A percentile compares a stretch with the other conserved stretches of the same genome.
These are phyloP conservation scores for Neurospora sp. DNA, from an alignment of 495 filamentous ascomycete genomes.

Conservation along the genomic window DNA sequence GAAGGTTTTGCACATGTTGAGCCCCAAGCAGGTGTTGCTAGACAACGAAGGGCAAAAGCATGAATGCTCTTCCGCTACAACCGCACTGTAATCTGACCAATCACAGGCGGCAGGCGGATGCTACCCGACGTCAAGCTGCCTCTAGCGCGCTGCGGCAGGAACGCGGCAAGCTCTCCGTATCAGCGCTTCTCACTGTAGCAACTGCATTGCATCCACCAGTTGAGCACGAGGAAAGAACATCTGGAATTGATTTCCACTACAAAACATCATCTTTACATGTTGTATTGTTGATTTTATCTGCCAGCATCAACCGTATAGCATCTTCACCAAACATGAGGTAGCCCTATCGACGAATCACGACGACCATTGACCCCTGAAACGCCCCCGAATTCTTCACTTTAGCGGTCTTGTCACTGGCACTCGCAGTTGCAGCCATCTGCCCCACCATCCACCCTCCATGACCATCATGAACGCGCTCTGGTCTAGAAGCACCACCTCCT, in stretches of 20 bases:
- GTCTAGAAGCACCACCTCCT: constrained; percentile 19
- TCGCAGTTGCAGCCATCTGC: not conserved
- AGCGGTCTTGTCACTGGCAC: not conserved
- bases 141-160: not conserved
- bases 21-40: not conserved
- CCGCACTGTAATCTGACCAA: not conserved
- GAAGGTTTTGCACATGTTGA: not conserved
- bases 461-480: constrained; percentile 36
- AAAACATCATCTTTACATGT: not conserved
- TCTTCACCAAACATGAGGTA: not conserved
- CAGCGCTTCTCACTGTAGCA: not conserved
- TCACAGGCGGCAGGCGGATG: not conserved
- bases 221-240: not conserved
- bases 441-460: constrained; percentile 1
- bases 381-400: not conserved
- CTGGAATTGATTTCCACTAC: not conserved
- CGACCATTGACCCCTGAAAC: not conserved
- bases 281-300: not conserved
- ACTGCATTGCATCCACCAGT: not conserved
- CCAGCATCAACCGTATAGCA: not conserved
- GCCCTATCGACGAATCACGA: not conserved
- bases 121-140: not conserved
- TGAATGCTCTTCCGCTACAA: not conserved
- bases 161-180: not conserved
- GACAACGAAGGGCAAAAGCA: not conserved